These are phyloP conservation scores for Gigaspora rosea DNA, from an alignment of 192 early-diverging fungal genomes.

Conservation along the genomic window DNA sequence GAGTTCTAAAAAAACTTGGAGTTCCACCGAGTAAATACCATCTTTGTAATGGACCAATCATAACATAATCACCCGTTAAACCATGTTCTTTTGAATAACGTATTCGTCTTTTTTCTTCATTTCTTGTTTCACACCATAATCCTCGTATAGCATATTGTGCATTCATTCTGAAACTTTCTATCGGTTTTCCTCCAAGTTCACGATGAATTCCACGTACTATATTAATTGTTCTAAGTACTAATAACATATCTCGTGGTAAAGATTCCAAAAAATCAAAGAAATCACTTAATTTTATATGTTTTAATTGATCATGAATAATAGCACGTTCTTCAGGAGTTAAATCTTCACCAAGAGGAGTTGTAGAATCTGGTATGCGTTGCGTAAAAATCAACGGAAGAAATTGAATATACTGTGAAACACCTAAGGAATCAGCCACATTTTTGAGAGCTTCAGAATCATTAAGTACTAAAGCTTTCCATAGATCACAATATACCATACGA, in stretches of 20 bases:
- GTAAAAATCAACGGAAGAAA: slow-evolving; percentile 54
- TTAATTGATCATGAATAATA: slow-evolving; percentile 37
- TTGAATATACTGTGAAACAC: slow-evolving; percentile 42
- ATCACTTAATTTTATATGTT: slow-evolving; percentile 51
- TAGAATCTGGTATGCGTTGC: slow-evolving; percentile 42
- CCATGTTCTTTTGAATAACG: slow-evolving; percentile 33
- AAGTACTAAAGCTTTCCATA: slow-evolving; percentile 53
- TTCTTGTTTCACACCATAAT: slow-evolving; percentile 51
- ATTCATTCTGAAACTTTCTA: slow-evolving; percentile 51
- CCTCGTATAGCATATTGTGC: slow-evolving; percentile 47
- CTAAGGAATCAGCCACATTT: slow-evolving; percentile 34
- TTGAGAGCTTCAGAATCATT: slow-evolving; percentile 44
- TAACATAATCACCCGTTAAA: slow-evolving; percentile 33
- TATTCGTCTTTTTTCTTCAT: slow-evolving; percentile 37
- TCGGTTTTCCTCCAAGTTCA: slow-evolving; percentile 50
- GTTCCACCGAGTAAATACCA: slow-evolving; percentile 50
- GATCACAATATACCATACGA: slow-evolving; percentile 50
- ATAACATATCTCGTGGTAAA: slow-evolving; percentile 55
- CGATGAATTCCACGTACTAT: slow-evolving; percentile 52
- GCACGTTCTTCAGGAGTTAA: slow-evolving; percentile 39
- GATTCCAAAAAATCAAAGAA: slow-evolving; percentile 54
- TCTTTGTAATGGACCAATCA: slow-evolving; percentile 40
- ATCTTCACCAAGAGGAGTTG: slow-evolving; percentile 42
- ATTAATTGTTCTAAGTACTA: slow-evolving; percentile 55
- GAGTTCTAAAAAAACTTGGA: slow-evolving; percentile 39